Evolutionary conservation across 2,329 filamentous ascomycete species (phyloP).

Genomic region (Pseudocercospora vitis): DNA sequence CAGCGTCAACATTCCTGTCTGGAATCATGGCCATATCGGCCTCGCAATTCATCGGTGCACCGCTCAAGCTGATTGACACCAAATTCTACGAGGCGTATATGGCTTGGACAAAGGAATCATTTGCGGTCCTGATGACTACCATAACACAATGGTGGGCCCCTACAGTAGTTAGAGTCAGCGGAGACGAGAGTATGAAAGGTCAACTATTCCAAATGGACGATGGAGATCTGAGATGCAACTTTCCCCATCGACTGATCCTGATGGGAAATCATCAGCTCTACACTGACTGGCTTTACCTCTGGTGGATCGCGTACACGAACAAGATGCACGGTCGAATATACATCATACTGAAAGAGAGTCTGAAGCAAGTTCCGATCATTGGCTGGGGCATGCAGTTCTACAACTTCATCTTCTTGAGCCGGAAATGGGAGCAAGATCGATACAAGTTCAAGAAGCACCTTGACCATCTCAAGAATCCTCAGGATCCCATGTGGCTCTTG

Average conservation of each 20-base stretch:
- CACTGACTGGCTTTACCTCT: constrained; percentile 88
- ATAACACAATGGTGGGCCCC: constrained; percentile 88
- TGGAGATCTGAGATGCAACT: constrained; percentile 73
- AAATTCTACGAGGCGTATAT: constrained; percentile 84
- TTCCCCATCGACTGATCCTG: constrained; percentile 77
- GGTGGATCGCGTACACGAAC: constrained; percentile 89
- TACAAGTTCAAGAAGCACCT: constrained; percentile 73
- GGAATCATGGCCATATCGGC: constrained; percentile 56
- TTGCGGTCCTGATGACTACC: constrained; percentile 73
- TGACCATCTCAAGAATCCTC: constrained; percentile 65
- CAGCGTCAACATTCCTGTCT: constrained; percentile 52
- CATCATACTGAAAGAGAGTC: constrained; percentile 85
- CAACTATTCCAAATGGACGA: constrained; percentile 70
- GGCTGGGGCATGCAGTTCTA: constrained; percentile 82
- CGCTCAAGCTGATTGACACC: constrained; percentile 72
- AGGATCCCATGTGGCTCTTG: constrained; percentile 85
- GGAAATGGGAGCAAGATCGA: constrained; percentile 80
- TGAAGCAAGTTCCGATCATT: constrained; percentile 77
- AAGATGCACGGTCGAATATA: constrained; percentile 82
- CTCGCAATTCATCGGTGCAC: constrained; percentile 74
- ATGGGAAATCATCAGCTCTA: constrained; percentile 88
- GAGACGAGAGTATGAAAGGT: constrained; percentile 74
- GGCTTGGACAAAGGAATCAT: constrained; percentile 80
- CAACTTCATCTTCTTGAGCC: constrained; percentile 87
- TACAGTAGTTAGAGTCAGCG: constrained; percentile 77